Conservation (phyloP, 2,329 filamentous ascomycete genomes). For the Boeremia lycopersici region DNA sequence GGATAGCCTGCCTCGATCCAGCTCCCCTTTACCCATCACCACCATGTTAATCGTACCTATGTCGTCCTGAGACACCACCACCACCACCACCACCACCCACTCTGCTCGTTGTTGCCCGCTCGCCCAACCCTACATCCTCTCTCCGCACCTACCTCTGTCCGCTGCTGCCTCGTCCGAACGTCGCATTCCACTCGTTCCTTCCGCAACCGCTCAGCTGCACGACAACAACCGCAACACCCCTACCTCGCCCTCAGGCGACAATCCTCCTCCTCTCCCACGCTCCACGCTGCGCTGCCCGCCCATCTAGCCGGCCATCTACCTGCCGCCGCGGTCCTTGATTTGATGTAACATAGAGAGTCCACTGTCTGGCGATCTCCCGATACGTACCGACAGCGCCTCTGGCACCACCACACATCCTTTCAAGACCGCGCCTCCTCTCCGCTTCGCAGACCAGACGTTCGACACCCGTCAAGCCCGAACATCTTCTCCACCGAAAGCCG, state of each 20-base stretch:
- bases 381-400: constrained; percentile 27
- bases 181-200: constrained; percentile 38
- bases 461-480: constrained; percentile 30
- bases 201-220: constrained; percentile 32
- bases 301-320: constrained; percentile 42
- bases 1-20: constrained; percentile 13
- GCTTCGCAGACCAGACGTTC: constrained; percentile 33
- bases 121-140: constrained; percentile 30
- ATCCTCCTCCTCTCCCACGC: constrained; percentile 27
- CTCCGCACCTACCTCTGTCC: constrained; percentile 2
- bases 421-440: constrained; percentile 16
- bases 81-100: constrained; percentile 4
- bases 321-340: constrained; percentile 34
- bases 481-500: constrained; percentile 32
- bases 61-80: constrained; percentile 36
- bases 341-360: constrained; percentile 40
- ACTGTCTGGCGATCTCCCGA: constrained; percentile 36
- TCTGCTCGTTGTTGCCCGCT: constrained; percentile 33
- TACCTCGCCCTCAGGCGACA: constrained; percentile 27
- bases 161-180: constrained; percentile 21
- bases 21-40: constrained; percentile 30
- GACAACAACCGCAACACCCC: constrained; percentile 24
- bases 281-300: constrained; percentile 38
- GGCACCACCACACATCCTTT: constrained; percentile 25
- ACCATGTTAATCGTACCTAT: constrained; percentile 34